Percentiles rank a stretch among this genome's conserved stretches.
phyloP scores from a whole-genome alignment of 2,329 filamentous ascomycete species.

The Tolypocladium guangdongense region DNA sequence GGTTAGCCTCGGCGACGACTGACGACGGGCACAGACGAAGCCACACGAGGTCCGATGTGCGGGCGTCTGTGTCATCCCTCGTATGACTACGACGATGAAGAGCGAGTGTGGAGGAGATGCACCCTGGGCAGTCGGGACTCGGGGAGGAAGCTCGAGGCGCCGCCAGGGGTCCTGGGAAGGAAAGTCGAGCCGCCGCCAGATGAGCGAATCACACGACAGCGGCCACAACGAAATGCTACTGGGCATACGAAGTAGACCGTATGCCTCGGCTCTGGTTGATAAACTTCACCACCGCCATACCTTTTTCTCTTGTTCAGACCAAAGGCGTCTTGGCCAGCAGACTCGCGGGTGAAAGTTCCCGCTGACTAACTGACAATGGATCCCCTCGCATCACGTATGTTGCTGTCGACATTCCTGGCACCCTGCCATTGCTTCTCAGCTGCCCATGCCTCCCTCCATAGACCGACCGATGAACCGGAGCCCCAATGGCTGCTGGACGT shows the following conservation, averaged over 20 bases:
- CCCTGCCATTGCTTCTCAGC: too few relatives aligned
- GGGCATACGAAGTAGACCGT: too few relatives aligned
- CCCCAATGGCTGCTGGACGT: conserved; percentile 16
- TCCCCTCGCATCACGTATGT: too few relatives aligned
- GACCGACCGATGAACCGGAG: conserved; percentile 5
- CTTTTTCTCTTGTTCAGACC: too few relatives aligned
- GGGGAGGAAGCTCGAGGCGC: conserved; percentile 3
- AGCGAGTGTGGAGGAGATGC: background rate
- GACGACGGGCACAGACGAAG: background rate
- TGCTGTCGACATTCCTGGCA: too few relatives aligned
- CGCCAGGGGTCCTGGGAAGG: background rate
- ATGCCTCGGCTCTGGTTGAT: too few relatives aligned
- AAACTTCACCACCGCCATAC: too few relatives aligned
- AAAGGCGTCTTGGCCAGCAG: too few relatives aligned
- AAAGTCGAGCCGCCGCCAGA: background rate
- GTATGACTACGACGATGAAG: background rate
- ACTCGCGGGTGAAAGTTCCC: too few relatives aligned
- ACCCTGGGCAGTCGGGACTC: too few relatives aligned
- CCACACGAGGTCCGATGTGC: background rate
- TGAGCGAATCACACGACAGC: background rate
- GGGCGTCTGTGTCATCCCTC: background rate
- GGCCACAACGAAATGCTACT: too few relatives aligned
- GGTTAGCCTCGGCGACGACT: background rate
- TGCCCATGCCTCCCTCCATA: background rate
- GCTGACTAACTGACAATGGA: background rate